Conservation (phyloP, 768 basidiomycete species). For the Lactifluus rugatus region DNA sequence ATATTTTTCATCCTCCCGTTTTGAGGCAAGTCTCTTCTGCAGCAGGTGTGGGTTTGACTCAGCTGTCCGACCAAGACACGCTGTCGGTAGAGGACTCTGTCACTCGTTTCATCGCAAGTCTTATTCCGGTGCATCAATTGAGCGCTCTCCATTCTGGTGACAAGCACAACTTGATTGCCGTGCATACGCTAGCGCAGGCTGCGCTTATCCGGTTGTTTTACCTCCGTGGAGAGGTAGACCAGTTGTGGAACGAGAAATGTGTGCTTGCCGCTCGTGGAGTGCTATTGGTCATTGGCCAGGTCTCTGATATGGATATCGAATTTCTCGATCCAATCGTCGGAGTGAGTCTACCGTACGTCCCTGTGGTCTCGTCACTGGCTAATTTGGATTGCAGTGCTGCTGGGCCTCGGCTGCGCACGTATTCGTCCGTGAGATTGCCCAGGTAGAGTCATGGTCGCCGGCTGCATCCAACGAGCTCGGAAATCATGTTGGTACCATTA, state of each 20-base stretch:
- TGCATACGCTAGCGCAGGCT: slow-evolving; percentile 57
- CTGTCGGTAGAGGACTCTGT: slow-evolving; percentile 55
- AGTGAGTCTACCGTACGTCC: slow-evolving; percentile 33
- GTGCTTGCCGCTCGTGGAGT: slow-evolving; percentile 52
- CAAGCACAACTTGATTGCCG: slow-evolving; percentile 47
- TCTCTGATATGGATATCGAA: slow-evolving; percentile 54
- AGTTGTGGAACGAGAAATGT: slow-evolving; percentile 55
- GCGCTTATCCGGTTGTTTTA: slow-evolving; percentile 60
- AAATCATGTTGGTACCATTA: slow-evolving; percentile 48
- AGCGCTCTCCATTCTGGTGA: slow-evolving; percentile 46
- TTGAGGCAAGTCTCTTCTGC: neutral
- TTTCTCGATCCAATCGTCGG: slow-evolving; percentile 74
- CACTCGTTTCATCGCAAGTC: slow-evolving; percentile 49
- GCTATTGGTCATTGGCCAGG: slow-evolving; percentile 49
- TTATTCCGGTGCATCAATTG: slow-evolving; percentile 58
- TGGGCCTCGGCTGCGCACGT: slow-evolving; percentile 65
- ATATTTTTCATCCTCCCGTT: slow-evolving; percentile 3
- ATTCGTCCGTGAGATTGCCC: slow-evolving; percentile 54
- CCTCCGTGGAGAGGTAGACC: slow-evolving; percentile 36
- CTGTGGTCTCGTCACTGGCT: neutral
- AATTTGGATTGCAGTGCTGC: slow-evolving; percentile 40
- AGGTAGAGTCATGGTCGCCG: slow-evolving; percentile 56
- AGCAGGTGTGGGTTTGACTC: slow-evolving; percentile 31
- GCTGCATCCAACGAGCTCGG: slow-evolving; percentile 44
- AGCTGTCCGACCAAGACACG: slow-evolving; percentile 46